Percentiles rank a stretch among this genome's conserved stretches.
These are phyloP conservation scores for Fusarium nanum DNA, from an alignment of 2,329 filamentous ascomycete genomes.

Conservation along the genomic window DNA sequence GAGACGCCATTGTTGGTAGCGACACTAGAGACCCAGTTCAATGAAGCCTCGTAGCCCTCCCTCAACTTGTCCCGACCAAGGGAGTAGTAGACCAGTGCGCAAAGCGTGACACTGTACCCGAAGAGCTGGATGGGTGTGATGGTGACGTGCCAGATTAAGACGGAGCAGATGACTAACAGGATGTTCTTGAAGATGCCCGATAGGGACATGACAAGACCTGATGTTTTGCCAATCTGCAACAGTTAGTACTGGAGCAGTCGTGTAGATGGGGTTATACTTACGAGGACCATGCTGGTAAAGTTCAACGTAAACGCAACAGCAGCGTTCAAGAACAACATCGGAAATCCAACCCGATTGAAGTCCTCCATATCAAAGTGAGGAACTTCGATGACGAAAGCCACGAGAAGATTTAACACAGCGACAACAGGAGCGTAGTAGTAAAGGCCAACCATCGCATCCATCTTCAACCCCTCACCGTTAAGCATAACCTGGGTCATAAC, in stretches of 20 bases:
- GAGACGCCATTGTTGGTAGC: not conserved
- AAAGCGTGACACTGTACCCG: conserved; percentile 2
- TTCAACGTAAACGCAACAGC: conserved; percentile 1
- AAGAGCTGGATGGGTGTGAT: conserved; percentile 3
- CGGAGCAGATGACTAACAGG: not conserved
- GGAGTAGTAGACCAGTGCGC: not conserved
- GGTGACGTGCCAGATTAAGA: conserved; percentile 14
- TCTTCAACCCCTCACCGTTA: conserved; percentile 25
- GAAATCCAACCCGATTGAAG: not conserved
- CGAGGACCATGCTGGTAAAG: conserved; percentile 27
- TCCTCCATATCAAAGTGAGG: conserved; percentile 8
- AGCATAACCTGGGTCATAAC: conserved; percentile 36
- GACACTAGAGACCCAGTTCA: not conserved
- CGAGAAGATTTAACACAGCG: conserved; percentile 3
- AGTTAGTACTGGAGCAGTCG: not conserved
- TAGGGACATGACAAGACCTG: conserved; percentile 6
- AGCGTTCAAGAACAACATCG: conserved; percentile 8
- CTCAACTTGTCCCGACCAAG: not conserved
- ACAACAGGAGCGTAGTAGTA: conserved; percentile 32
- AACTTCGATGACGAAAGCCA: conserved; percentile 5
- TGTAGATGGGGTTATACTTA: not conserved
- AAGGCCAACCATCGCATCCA: conserved; percentile 31
- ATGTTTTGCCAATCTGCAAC: conserved; percentile 18
- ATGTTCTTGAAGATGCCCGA: conserved; percentile 22
- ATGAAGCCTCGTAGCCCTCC: not conserved